Conservation (phyloP, 306 rosid species). For the Psophocarpus tetragonolobus region DNA sequence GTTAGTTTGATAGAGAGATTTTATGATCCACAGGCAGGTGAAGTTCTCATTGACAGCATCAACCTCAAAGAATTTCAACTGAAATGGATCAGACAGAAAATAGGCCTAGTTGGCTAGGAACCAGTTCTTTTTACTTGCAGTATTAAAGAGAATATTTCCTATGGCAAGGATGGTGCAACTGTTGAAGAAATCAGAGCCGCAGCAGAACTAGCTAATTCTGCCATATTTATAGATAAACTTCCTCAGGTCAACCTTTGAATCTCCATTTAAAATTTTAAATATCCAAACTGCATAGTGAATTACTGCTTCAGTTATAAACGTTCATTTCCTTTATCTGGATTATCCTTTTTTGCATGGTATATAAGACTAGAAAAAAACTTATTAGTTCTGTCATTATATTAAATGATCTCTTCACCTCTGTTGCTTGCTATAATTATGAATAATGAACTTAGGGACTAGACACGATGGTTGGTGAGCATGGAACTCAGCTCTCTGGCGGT, state of each 20-base stretch:
- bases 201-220: constrained; percentile 38
- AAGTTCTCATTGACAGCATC: constrained; percentile 73
- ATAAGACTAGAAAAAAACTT: too few species aligned
- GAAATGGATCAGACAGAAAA: constrained; percentile 81
- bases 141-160: constrained; percentile 74
- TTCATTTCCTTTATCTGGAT: too few species aligned
- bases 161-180: constrained; percentile 73
- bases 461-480: constrained; percentile 83
- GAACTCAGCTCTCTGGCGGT: constrained; percentile 77
- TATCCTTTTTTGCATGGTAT: not conserved
- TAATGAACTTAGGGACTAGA: constrained; percentile 46
- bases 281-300: not conserved
- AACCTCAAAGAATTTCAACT: constrained; percentile 68
- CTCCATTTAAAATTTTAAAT: not conserved
- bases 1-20: constrained; percentile 83
- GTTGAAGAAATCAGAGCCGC: constrained; percentile 44
- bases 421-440: not conserved
- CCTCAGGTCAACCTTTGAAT: constrained; percentile 30
- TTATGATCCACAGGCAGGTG: constrained; percentile 77
- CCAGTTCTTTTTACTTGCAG: constrained; percentile 73
- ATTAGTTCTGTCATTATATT: not conserved
- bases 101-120: constrained; percentile 82
- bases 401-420: not conserved
- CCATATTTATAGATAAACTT: constrained; percentile 39
- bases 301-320: not conserved